Conservation (phyloP, 2,329 filamentous ascomycete genomes). For the Paradendryphiella salina region DNA sequence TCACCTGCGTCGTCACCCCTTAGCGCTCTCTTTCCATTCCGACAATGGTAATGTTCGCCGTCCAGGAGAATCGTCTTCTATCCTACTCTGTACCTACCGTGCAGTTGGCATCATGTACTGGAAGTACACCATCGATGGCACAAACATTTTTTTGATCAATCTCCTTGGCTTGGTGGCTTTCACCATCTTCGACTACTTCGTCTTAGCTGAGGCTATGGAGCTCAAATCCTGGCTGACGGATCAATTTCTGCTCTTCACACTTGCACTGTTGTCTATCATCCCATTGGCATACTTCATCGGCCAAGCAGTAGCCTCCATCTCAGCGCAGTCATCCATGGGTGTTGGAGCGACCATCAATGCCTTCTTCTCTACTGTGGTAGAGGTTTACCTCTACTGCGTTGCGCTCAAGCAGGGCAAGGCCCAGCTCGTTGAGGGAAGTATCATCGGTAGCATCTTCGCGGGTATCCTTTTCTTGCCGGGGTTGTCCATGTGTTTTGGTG, state of each 20-base stretch:
- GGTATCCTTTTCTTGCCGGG: slow-evolving; percentile 94
- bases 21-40: slow-evolving; percentile 90
- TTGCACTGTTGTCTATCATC: slow-evolving; percentile 88
- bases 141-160: slow-evolving; percentile 99
- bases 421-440: slow-evolving; percentile 90
- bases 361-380: slow-evolving; percentile 96
- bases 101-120: slow-evolving; percentile 94
- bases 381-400: slow-evolving; percentile 96
- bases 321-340: slow-evolving; percentile 97
- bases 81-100: slow-evolving; percentile 94
- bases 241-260: slow-evolving; percentile 81
- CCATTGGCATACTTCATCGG: slow-evolving; percentile 98
- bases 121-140: slow-evolving; percentile 98
- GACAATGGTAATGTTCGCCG: slow-evolving; percentile 75
- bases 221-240: slow-evolving; percentile 75
- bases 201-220: slow-evolving; percentile 71
- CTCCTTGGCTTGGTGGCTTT: slow-evolving; percentile 92
- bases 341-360: slow-evolving; percentile 96
- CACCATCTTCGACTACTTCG: slow-evolving; percentile 87
- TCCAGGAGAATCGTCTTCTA: slow-evolving; percentile 74
- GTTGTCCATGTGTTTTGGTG: slow-evolving; percentile 97
- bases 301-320: slow-evolving; percentile 97
- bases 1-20: slow-evolving; percentile 87
- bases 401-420: slow-evolving; percentile 91
- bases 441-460: slow-evolving; percentile 96